These are phyloP conservation scores for Podospora bellae-mahoneyi DNA, from an alignment of 495 filamentous ascomycete species.

Conservation along the genomic window DNA sequence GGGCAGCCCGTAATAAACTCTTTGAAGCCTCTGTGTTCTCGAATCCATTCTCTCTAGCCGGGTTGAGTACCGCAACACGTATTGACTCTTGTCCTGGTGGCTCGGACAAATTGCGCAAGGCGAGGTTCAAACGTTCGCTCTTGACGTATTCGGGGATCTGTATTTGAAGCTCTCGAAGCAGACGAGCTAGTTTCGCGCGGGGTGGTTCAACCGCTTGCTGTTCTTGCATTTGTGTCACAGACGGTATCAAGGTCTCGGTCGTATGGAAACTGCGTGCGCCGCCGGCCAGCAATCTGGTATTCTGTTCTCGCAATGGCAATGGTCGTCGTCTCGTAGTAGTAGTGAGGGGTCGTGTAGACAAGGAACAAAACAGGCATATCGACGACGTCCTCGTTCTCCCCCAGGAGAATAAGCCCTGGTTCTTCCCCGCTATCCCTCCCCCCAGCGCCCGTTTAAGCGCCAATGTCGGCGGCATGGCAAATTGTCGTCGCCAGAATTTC, in stretches of 20 bases:
- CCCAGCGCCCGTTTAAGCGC: slow-evolving; percentile 28
- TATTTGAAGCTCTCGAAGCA: slow-evolving; percentile 59
- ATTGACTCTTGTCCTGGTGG: slow-evolving; percentile 58
- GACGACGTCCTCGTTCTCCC: slow-evolving; percentile 18
- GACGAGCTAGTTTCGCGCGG: slow-evolving; percentile 55
- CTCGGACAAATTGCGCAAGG: slow-evolving; percentile 70
- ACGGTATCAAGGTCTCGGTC: slow-evolving; percentile 13
- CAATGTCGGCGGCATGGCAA: slow-evolving; percentile 36
- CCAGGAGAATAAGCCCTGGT: slow-evolving; percentile 4
- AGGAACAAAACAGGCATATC: slow-evolving; percentile 45
- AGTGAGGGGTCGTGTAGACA: slow-evolving; percentile 23
- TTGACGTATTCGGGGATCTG: slow-evolving; percentile 64
- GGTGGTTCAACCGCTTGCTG: slow-evolving; percentile 16
- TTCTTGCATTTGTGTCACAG: neutral
- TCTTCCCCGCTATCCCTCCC: neutral
- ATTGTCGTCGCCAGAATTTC: neutral
- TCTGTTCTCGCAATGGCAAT: slow-evolving; percentile 8
- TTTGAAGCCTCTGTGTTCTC: neutral
- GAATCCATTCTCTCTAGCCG: slow-evolving; percentile 22
- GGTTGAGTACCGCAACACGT: slow-evolving; percentile 60
- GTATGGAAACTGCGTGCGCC: slow-evolving; percentile 21
- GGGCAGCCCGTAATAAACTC: slow-evolving; percentile 63
- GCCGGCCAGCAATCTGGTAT: neutral
- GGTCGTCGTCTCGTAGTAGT: slow-evolving; percentile 4
- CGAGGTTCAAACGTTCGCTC: slow-evolving; percentile 73